Evolutionary conservation across 192 early-diverging fungal genomes (phyloP).

Genomic region (Coemansia sp.): DNA sequence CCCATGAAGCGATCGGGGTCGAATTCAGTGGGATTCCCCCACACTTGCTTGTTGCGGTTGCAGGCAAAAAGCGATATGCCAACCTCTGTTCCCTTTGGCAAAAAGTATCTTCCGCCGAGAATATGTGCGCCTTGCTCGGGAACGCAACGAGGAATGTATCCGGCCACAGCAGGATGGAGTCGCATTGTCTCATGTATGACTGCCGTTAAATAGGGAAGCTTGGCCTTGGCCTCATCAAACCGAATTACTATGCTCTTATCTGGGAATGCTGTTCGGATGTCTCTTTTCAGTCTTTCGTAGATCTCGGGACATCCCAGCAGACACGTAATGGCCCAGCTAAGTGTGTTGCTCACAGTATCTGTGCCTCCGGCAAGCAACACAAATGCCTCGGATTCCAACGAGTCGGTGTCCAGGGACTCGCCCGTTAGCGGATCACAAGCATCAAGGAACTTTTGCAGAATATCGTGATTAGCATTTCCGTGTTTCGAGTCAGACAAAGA

Average conservation of each 20-base stretch:
- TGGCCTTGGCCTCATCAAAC: conserved; percentile 22
- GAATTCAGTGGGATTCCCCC: conserved; percentile 24
- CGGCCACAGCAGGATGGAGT: conserved; percentile 21
- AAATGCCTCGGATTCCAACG: conserved; percentile 21
- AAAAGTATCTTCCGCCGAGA: conserved; percentile 4
- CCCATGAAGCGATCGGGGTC: conserved; percentile 46
- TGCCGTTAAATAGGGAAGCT: conserved; percentile 38
- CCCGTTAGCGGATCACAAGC: conserved; percentile 40
- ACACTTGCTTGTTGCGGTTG: conserved; percentile 28
- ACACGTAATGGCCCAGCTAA: conserved; percentile 34
- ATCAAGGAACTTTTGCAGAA: conserved; percentile 49
- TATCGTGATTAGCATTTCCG: conserved; percentile 3
- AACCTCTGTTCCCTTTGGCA: conserved; percentile 24
- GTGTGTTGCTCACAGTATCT: conserved; percentile 51
- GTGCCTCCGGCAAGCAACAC: conserved; percentile 48
- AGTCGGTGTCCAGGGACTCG: conserved; percentile 4
- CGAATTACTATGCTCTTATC: conserved; percentile 9
- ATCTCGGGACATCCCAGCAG: conserved; percentile 34
- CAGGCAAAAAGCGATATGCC: conserved; percentile 25
- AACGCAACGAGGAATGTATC: conserved; percentile 25
- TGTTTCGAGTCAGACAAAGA: no score
- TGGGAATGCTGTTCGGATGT: conserved; percentile 26
- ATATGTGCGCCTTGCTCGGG: conserved; percentile 17
- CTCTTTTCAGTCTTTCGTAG: conserved; percentile 17
- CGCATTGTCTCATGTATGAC: conserved; percentile 49